Conservation (phyloP, 2,329 filamentous ascomycete genomes). For the Hirsutella minnesotensis region DNA sequence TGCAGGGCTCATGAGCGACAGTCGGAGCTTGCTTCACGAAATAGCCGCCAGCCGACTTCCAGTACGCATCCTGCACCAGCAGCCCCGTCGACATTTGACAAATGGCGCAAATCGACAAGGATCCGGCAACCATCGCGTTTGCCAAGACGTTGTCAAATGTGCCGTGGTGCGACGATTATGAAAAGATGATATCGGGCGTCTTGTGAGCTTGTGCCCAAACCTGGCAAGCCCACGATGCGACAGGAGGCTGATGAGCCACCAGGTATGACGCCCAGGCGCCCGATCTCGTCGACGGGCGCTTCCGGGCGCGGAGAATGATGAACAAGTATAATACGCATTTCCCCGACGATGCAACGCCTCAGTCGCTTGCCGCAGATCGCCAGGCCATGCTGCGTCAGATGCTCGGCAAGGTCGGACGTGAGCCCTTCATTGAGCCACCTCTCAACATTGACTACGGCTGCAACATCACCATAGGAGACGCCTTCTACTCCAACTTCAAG, state of each 20-base stretch:
- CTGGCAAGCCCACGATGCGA: neutral
- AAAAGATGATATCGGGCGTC: conserved; percentile 54
- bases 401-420: conserved; percentile 36
- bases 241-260: neutral
- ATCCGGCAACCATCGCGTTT: conserved; percentile 27
- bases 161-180: conserved; percentile 48
- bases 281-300: conserved; percentile 36
- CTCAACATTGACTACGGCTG: conserved; percentile 54
- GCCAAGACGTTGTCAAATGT: conserved; percentile 37
- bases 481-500: conserved; percentile 49
- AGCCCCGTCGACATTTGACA: no score
- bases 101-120: conserved; percentile 22
- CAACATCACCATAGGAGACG: conserved; percentile 48
- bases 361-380: conserved; percentile 25
- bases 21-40: no score
- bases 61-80: no score
- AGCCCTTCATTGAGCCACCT: conserved; percentile 47
- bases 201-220: conserved; percentile 26
- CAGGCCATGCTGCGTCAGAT: conserved; percentile 35
- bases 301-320: conserved; percentile 40
- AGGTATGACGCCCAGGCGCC: conserved; percentile 40
- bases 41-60: no score
- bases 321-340: conserved; percentile 48
- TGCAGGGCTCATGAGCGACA: no score
- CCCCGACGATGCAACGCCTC: conserved; percentile 31